Conservation (phyloP, 441 rosid genomes). For the Kokia cookei region DNA sequence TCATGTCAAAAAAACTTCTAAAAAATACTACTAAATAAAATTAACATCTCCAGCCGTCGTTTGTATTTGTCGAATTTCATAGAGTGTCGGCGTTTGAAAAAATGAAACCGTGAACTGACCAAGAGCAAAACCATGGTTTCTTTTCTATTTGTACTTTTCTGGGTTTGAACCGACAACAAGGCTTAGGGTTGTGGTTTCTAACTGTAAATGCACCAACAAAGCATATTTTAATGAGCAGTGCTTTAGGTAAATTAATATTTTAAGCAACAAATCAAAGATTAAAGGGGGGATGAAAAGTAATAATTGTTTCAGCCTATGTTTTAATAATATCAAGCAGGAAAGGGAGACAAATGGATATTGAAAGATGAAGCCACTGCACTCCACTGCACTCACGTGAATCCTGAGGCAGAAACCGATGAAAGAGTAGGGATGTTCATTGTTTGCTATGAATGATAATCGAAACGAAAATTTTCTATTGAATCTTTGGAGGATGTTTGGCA, state of each 20-base stretch:
- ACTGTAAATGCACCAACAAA: constrained; percentile 16
- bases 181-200: not conserved
- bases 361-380: not conserved
- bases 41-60: too few species aligned
- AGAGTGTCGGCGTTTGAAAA: too few species aligned
- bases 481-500: too few species aligned
- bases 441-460: not conserved
- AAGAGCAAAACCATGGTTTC: too few species aligned
- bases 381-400: not conserved
- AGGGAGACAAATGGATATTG: not conserved
- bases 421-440: not conserved
- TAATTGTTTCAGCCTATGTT: not conserved
- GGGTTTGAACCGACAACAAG: not conserved
- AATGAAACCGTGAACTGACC: too few species aligned
- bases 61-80: too few species aligned
- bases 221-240: not conserved
- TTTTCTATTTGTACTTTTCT: too few species aligned
- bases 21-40: too few species aligned
- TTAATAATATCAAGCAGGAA: not conserved
- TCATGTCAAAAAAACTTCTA: too few species aligned
- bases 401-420: not conserved
- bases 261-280: not conserved
- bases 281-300: not conserved
- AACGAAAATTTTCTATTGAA: not conserved
- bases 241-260: not conserved